phyloP scores from a whole-genome alignment of 2,329 filamentous ascomycete genomes.

The Claviceps sp. region DNA sequence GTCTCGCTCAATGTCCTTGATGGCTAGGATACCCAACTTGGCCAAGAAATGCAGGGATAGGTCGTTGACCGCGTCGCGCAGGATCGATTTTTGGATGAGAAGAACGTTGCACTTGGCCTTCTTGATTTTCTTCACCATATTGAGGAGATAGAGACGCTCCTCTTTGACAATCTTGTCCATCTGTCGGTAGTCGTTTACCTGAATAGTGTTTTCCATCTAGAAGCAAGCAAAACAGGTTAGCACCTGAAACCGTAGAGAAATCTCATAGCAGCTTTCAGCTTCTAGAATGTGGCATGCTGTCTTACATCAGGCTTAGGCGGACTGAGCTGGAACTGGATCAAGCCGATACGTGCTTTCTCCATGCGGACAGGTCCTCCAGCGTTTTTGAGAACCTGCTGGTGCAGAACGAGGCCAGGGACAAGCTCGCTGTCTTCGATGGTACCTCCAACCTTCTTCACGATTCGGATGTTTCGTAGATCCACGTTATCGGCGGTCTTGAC shows the following conservation, averaged over 20 bases:
- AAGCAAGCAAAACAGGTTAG: neutral
- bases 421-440: constrained; percentile 98
- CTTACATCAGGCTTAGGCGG: constrained; percentile 90
- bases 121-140: constrained; percentile 99
- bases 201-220: constrained; percentile 97
- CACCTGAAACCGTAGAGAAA: neutral
- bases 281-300: constrained; percentile 7
- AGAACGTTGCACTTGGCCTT: constrained; percentile 99
- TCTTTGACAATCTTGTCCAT: constrained; percentile 99
- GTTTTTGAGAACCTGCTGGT: constrained; percentile 86
- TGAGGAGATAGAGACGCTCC: constrained; percentile 92
- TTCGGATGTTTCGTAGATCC: constrained; percentile 89
- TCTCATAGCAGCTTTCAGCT: neutral
- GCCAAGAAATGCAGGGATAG: constrained; percentile 94
- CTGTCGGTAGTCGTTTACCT: constrained; percentile 98
- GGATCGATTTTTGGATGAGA: constrained; percentile 95
- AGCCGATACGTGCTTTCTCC: constrained; percentile 92
- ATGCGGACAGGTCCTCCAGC: constrained; percentile 82
- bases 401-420: constrained; percentile 85
- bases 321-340: constrained; percentile 98
- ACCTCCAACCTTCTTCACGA: constrained; percentile 93
- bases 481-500: constrained; percentile 92
- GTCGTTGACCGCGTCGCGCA: constrained; percentile 95
- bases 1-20: constrained; percentile 97
- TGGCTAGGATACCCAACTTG: constrained; percentile 85